These are phyloP conservation scores for Curvularia verruculosa DNA, from an alignment of 2,329 filamentous ascomycete genomes.

Conservation along the genomic window DNA sequence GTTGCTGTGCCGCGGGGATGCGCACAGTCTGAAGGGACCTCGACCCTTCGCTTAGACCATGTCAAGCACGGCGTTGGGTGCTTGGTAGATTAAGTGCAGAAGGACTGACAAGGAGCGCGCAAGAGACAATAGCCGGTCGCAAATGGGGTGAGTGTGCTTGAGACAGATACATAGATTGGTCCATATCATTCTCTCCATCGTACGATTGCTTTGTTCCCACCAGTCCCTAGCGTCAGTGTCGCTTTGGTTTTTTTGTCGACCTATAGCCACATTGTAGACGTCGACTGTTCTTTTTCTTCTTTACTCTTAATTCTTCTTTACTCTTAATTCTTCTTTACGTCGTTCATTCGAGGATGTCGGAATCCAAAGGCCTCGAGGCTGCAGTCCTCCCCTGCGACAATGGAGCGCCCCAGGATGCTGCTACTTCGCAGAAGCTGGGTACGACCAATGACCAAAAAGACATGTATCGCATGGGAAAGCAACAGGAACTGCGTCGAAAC, in stretches of 20 bases:
- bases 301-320: background rate
- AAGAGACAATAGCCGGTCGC: background rate
- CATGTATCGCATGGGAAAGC: slow-evolving; percentile 40
- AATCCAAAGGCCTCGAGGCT: background rate
- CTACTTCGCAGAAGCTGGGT: background rate
- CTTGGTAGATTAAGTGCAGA: background rate
- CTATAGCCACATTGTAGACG: background rate
- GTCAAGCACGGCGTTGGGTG: background rate
- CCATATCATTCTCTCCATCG: background rate
- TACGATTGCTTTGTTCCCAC: background rate
- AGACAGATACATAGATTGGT: background rate
- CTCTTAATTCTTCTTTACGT: background rate
- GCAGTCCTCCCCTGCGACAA: background rate
- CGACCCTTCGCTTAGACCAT: background rate
- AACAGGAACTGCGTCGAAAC: slow-evolving; percentile 35
- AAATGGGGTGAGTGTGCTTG: background rate
- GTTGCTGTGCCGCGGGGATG: background rate
- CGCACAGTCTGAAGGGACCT: background rate
- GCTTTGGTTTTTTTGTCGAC: background rate
- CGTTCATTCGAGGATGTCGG: background rate
- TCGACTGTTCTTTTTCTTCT: background rate
- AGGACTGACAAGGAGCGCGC: background rate
- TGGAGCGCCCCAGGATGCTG: background rate
- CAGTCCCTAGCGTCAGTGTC: background rate
- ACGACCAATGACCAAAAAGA: slow-evolving; percentile 28